Evolutionary conservation across 2,329 filamentous ascomycete species (phyloP), one percentile per base, ranked within the genome.

Genomic region (Rhynchosporium secalis): DNA sequence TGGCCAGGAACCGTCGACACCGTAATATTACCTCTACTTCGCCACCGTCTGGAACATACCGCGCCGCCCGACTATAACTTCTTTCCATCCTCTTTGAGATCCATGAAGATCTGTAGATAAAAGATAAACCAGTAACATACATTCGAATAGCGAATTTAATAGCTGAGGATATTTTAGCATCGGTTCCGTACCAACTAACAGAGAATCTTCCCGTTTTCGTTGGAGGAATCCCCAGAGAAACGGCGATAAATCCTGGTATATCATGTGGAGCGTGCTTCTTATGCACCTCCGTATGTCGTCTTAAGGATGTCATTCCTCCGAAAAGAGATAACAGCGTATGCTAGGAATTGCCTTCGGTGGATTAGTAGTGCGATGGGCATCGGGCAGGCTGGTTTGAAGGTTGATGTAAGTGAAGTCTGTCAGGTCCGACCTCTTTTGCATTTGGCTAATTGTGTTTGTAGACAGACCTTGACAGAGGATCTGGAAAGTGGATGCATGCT

Each of bases 1-100:
- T 86, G 81, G 67, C 83, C 84, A 0, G 83, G 84, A 2, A 78
- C 80, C 6, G 79, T 86, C 41, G 83, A 86, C 68, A 75, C 81
- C 2, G 20, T 86, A 86, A 69, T 75, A 76, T 49, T 83, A 86
- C 70, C 76, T 84, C 51, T 86, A 80, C 78, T 80, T 84, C 46
- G 79, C 80, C 26, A 81, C 78, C 64, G 76, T 84, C 5, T 83
- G 80, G 78, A 86, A 86, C 71, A 76, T 76, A 78, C 66, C 78
- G 83, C 15, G 78, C 79, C 15, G 78, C 79, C 8, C 77, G 83
- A 4, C 75, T 86, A 1, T 15, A 36, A 38, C 77, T 83, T 46
- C 76, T 86, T 13, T 77, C 79, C 4, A 79, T 80, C 26, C 73
- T 84, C 28, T 79, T 31, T 4, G 36, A 7, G 15, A 3, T 20